Base-by-base conservation (phyloP, 2,329 filamentous ascomycete species). In the Colletotrichum sp. region DNA sequence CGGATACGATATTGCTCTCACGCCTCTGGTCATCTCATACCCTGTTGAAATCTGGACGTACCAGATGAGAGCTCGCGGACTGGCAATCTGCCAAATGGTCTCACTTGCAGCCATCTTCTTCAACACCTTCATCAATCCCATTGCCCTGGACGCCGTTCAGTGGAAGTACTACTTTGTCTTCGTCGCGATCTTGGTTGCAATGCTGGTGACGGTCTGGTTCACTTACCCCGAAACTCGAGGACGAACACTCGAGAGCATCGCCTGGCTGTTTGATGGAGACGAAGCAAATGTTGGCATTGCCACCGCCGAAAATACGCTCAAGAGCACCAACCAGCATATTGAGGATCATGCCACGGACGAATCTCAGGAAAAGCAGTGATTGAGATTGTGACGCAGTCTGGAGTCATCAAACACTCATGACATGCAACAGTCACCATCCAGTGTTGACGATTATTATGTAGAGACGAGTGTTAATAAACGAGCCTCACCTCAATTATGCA, bases 141-240 rank as follows among this genome's bases (percentile, higher is more conserved):
- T 86, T 29, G 85, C 84, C 0, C 81, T 87, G 6, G 73, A 79
- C 4, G 81, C 81, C 24, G 81, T 83, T 24, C 76, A 80, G 63
- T 87, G 85, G 85, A 82, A 80, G 36, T 86, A 86, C 72, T 87
- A 86, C 74, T 84, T 87, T 8, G 79, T 80, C 2, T 83, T 86
- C 59, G 84, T 87, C 75, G 79, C 85, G 34, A 69, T 65, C 29
- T 76, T 83, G 91, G 93, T 96, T 62, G 64, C n/a, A 15, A 69
- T 72, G 54, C 33, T 62, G 8, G 13, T 72, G 9, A 43, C 59
- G 8, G 51, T 75, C 2, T 77, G 67, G 43, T 77, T 76, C 27
- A 63, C 63, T 1, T 73, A 77, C 38, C 74, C 77, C 3, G 77
- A 78, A 27, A 77, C 75, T 2, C 47, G 68, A 3, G 72, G 75